Conservation (phyloP, 1,284 basidiomycete species). For the Papiliotrema fonsecae region DNA sequence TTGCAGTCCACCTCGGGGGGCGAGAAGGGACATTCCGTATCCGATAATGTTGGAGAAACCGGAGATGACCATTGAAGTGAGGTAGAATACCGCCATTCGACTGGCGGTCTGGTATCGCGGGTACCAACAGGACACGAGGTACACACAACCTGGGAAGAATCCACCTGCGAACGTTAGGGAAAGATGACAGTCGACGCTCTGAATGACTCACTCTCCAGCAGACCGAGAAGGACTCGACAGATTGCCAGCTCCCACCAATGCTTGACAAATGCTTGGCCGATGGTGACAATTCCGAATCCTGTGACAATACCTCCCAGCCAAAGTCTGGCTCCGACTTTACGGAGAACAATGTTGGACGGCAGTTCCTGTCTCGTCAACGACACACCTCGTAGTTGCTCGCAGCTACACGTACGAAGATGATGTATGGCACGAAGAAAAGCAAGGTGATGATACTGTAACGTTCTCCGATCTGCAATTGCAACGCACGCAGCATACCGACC, state of each 20-base stretch:
- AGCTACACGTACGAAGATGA: conserved; percentile 39
- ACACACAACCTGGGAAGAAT: conserved; percentile 45
- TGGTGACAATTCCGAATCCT: conserved; percentile 56
- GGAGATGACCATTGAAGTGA: conserved; percentile 37
- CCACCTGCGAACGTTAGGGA: conserved; percentile 9
- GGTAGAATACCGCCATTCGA: conserved; percentile 46
- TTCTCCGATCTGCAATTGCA: conserved; percentile 37
- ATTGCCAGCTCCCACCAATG: conserved; percentile 53
- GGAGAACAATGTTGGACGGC: conserved; percentile 34
- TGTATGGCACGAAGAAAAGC: conserved; percentile 47
- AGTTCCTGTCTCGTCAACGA: conserved; percentile 8
- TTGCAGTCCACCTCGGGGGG: conserved; percentile 18
- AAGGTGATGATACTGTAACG: conserved; percentile 42
- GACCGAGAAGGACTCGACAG: conserved; percentile 47
- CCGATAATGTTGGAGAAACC: conserved; percentile 50
- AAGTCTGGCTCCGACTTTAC: conserved; percentile 44
- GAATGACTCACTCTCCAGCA: conserved; percentile 41
- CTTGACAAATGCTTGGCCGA: conserved; percentile 55
- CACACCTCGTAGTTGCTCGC: background rate
- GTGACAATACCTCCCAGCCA: conserved; percentile 49
- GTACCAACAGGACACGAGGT: conserved; percentile 52
- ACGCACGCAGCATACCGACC: conserved; percentile 33
- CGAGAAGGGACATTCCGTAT: conserved; percentile 37
- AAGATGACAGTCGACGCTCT: no score
- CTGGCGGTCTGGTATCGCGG: conserved; percentile 48